A percentile compares a stretch with the other conserved stretches of the same genome.
phyloP scores from a whole-genome alignment of 1,139 yeast genomes.

The Ogataea hybrid region DNA sequence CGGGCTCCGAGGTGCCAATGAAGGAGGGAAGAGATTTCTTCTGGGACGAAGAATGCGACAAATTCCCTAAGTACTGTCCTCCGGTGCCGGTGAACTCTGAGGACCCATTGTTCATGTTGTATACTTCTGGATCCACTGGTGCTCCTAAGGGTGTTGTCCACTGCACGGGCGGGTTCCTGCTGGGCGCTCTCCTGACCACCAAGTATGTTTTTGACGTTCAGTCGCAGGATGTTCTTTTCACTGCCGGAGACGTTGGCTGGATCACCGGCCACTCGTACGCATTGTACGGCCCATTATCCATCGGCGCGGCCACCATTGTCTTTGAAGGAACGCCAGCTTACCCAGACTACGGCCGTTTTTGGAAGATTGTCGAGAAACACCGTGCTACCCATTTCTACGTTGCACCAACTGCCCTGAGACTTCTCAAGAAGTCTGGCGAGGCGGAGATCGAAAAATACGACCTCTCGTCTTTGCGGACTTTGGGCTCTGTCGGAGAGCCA shows the following conservation, averaged over 20 bases:
- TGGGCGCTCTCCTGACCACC: conserved; percentile 94
- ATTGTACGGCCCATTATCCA: conserved; percentile 84
- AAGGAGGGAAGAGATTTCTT: conserved; percentile 82
- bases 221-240: conserved; percentile 82
- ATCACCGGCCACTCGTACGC: conserved; percentile 98
- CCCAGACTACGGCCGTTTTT: conserved; percentile 94
- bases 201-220: conserved; percentile 92
- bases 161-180: conserved; percentile 87
- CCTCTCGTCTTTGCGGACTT: conserved; percentile 83
- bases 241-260: conserved; percentile 99
- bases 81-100: conserved; percentile 88
- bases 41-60: conserved; percentile 87
- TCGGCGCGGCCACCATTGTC: conserved; percentile 89
- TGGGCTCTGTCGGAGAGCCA: conserved; percentile 99
- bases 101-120: conserved; percentile 89
- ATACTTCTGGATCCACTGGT: conserved; percentile 97
- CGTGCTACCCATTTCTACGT: conserved; percentile 96
- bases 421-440: conserved; percentile 93
- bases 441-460: conserved; percentile 81
- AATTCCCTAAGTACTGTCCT: conserved; percentile 81
- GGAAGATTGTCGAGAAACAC: conserved; percentile 93
- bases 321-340: conserved; percentile 98
- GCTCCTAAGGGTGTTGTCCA: conserved; percentile 98
- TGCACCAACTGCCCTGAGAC: conserved; percentile 96
- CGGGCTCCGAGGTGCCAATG: conserved; percentile 72